These are phyloP conservation scores for Ganoderma boninense DNA, from an alignment of 1,284 basidiomycete species.

Conservation along the genomic window DNA sequence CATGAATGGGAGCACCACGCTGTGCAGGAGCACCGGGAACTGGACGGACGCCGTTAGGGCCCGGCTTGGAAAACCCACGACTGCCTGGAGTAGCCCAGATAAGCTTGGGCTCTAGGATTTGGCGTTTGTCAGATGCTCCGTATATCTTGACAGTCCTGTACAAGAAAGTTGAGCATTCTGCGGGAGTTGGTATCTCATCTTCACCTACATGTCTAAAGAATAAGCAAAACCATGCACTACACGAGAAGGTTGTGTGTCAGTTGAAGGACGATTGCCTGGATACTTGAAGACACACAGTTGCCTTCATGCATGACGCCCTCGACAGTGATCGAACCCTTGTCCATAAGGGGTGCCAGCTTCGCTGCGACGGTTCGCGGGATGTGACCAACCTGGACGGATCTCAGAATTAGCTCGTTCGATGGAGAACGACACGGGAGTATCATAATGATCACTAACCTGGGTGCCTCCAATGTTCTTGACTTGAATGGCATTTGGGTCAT, in stretches of 20 bases:
- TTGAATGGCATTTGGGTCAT: constrained; percentile 83
- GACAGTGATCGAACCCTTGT: constrained; percentile 65
- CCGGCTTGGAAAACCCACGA: constrained; percentile 55
- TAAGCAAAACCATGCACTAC: constrained; percentile 58
- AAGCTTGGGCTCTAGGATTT: constrained; percentile 69
- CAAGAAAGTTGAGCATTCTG: constrained; percentile 4
- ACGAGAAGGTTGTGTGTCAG: not conserved
- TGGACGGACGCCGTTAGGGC: constrained; percentile 34
- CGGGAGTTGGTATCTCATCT: constrained; percentile 11
- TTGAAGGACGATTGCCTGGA: not conserved
- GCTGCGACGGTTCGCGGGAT: constrained; percentile 69
- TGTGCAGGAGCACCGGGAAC: constrained; percentile 35
- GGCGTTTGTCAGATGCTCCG: constrained; percentile 65
- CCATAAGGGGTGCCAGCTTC: constrained; percentile 76
- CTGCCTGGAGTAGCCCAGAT: constrained; percentile 79
- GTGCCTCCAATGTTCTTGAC: constrained; percentile 77
- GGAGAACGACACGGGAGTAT: not conserved
- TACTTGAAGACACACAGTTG: constrained; percentile 59
- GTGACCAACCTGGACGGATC: constrained; percentile 64
- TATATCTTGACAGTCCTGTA: constrained; percentile 78
- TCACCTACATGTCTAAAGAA: constrained; percentile 65
- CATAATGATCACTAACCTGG: constrained; percentile 53
- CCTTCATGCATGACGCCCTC: constrained; percentile 83
- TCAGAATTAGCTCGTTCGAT: not conserved
- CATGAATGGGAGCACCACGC: constrained; percentile 17